A percentile compares a stretch with the other conserved stretches of the same genome.
These are phyloP conservation scores for Botrytis sinoallii DNA, from an alignment of 2,329 filamentous ascomycete genomes.

Conservation along the genomic window DNA sequence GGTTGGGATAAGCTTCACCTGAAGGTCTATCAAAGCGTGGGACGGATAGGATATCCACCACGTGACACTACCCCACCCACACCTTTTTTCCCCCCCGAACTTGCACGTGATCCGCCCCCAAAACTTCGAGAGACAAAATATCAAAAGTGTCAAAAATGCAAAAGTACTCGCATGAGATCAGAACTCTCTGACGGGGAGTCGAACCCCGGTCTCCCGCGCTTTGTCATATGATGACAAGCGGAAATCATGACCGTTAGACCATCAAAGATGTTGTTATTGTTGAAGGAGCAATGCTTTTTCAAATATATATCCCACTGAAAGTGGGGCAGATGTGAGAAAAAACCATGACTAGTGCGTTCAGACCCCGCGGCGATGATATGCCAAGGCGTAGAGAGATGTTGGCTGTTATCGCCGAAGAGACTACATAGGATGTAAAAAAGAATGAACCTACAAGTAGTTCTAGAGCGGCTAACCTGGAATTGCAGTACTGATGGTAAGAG, in stretches of 20 bases:
- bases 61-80: not conserved
- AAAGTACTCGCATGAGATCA: not conserved
- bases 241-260: constrained; percentile 41
- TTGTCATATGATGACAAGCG: constrained; percentile 34
- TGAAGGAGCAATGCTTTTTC: accelerated
- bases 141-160: not conserved
- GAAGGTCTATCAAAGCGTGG: not conserved
- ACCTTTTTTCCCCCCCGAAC: accelerated
- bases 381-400: not conserved
- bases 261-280: constrained; percentile 25
- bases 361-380: not conserved
- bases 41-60: not conserved
- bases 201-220: constrained; percentile 33
- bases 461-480: not conserved
- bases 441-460: not conserved
- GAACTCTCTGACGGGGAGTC: constrained; percentile 22
- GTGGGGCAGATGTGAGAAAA: not conserved
- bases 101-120: not conserved
- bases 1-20: not conserved
- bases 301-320: not conserved
- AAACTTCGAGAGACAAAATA: not conserved
- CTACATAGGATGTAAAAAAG: not conserved
- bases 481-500: not conserved
- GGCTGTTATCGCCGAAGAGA: not conserved
- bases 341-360: not conserved